Base-by-base conservation (phyloP, 495 filamentous ascomycete species). In the Pseudomonodictys pantanalensis region DNA sequence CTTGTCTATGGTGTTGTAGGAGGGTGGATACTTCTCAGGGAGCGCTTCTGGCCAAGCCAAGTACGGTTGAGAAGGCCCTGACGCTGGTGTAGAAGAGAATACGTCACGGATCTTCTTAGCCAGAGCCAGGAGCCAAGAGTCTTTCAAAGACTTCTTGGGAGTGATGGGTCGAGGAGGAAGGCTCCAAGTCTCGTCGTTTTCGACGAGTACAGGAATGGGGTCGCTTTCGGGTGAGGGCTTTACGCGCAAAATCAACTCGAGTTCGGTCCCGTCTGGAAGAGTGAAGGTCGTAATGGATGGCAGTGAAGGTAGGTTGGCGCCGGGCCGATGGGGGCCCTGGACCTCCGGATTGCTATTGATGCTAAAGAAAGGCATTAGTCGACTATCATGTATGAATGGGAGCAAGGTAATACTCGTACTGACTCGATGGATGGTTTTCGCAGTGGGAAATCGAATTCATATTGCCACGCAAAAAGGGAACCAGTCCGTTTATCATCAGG, bases 401-500 rank as follows among this genome's bases (percentile, higher is more conserved):
- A 22, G 24, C 20, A 18, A 58, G 32, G 39, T 23, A 52, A 9
- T 24, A 38, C 24, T 26, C 32, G 45, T 58, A 58, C 56, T 24
- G 22, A 58, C 56, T 58, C 56, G 35, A n/a, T n/a, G n/a, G n/a
- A n/a, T n/a, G n/a, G n/a, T n/a, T n/a, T n/a, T n/a, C n/a, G n/a
- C n/a, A 58, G 32, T 51, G 30, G 50, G 30, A 28, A 52, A 22
- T 41, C 45, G 45, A 58, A 49, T 44, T 43, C 56, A 35, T 38
- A 3, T 51, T 58, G 56, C 46, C 56, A 44, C 32, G 24, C 24
- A n/a, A 24, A 15, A 2, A 24, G 55, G 56, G 56, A 35, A 22
- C 35, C 56, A 29, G 56, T 26, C 30, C 42, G 52, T 58, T 51
- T 43, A 10, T 58, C 32, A 32, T 11, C 22, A 9, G 8, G 9